Base-by-base conservation (phyloP, 2,329 filamentous ascomycete genomes). In the Colletotrichum viniferum region DNA sequence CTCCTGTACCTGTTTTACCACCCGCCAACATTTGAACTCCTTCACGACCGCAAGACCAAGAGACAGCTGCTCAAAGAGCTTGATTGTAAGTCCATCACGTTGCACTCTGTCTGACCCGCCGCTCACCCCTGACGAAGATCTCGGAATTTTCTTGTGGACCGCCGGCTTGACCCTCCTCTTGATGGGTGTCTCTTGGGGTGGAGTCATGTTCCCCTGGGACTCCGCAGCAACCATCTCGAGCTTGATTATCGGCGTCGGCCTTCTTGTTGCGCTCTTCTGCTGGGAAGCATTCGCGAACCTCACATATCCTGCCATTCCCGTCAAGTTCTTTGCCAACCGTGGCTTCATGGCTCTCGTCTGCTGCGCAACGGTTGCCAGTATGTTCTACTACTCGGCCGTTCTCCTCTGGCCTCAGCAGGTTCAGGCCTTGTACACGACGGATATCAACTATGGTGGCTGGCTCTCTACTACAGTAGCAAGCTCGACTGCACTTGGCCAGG, bases 121-220 rank as follows among this genome's bases (percentile, higher is more conserved):
- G 4, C 32, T 77, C 6, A 77, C 32, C 3, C 21, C 4, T 5
- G 21, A 7, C 18, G 28, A 48, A 76, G 73, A 86, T 78, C 64
- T 86, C 43, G 87, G 87, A 5, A 85, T 87, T 48, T 83, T 87
- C 77, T 81, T 89, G 52, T 88, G 85, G 81, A 85, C 84, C 10
- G 83, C 83, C 7, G 86, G 87, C 5, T 84, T 87, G 3, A 85
- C 85, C 7, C 80, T 88, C 1, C 84, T 88, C 70, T 80, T 89
- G 10, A 85, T 89, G 76, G 87, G 87, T 7, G 81, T 89, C 69
- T 86, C 85, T 28, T 88, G 85, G 80, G 86, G 86, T 24, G 86
- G 86, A 21, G 79, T 77, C 64, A 81, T 85, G 56, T 86, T 86
- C 76, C 82, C 85, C 4, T 87, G 86, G 86, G 83, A 81, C n/a